Percentiles rank a stretch among this genome's conserved stretches.
Evolutionary conservation across 176 grass and related monocot genomes (phyloP).

Genomic region (Poa pratensis): DNA sequence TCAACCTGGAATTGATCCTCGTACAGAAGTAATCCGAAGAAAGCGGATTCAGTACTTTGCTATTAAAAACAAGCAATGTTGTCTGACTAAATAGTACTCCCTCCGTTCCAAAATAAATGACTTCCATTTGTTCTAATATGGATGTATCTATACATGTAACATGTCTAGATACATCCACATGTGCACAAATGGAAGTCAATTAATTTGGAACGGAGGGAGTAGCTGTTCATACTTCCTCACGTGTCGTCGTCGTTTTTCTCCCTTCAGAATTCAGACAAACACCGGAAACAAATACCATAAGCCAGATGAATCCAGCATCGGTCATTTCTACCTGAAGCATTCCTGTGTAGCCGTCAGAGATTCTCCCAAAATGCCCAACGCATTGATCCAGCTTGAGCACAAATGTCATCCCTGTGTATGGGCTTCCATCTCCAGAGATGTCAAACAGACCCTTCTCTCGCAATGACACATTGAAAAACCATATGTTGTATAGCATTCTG

Average conservation of each 20-base stretch:
- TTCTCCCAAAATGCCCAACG: not conserved
- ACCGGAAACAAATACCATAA: not conserved
- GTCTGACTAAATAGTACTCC: not conserved
- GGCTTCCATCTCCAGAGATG: not conserved
- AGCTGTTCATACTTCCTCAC: not conserved
- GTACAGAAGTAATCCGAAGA: not conserved
- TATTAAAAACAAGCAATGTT: not conserved
- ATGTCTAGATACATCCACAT: too few species aligned
- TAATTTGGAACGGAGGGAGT: too few species aligned
- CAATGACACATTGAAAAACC: too few species aligned
- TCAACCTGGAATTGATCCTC: constrained; percentile 47
- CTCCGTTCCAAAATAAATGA: too few species aligned
- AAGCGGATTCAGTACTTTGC: not conserved
- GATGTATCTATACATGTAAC: too few species aligned
- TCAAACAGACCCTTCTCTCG: not conserved
- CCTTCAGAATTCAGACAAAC: not conserved
- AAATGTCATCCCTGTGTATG: not conserved
- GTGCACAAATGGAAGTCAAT: too few species aligned
- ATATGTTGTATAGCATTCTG: not conserved
- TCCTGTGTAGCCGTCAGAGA: not conserved
- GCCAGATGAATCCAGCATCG: not conserved
- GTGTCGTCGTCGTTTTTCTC: not conserved
- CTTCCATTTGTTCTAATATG: too few species aligned
- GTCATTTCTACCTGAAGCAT: not conserved
- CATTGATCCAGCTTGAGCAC: not conserved